Evolutionary conservation across 805 yeast species (phyloP), one percentile per base, ranked within the genome.

Genomic region (Kurtzmaniella cleridarum): DNA sequence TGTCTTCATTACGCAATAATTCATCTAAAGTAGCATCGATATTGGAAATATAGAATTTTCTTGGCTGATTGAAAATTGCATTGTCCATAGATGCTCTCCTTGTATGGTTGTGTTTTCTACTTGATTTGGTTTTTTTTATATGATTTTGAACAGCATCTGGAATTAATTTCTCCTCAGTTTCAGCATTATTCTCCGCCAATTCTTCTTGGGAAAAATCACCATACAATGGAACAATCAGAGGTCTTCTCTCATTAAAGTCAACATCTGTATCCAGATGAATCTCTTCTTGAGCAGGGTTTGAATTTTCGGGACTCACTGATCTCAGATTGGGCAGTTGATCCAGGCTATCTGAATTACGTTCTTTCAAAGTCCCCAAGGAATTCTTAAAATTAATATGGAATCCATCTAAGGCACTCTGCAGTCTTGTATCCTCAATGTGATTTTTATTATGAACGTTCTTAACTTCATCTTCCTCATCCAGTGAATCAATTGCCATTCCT

Each of bases 1-100:
- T 88, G 55, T 89, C 96, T 57, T 89, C 96, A 47, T 75, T 78
- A 24, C 70, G 73, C 41, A 89, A 65, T 32, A 90, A 68, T 46
- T 84, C 82, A 7, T 75, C 64, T 37, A 89, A 65, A 1, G 96
- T 86, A 26, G 73, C 60, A 50, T 86, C 84, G 18, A 90, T 85
- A 56, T 88, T 84, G 46, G 76, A 71, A 43, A 89, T 84, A 53
- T 82, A 78, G 54, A 84, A 86, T 53, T 73, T 66, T 46, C 73
- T 70, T 3, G 75, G 65, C 36, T 46, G 48, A 6, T 41, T 39
- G 30, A 44, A 34, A 24, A 44, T 31, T 4, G 57, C 29, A 23
- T 56, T 65, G 39, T 64, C 71, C 39, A 59, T 45, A 1, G 69
- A 63, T 6, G 58, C 50, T 38, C 71, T 43, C 41, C 69, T 53